phyloP scores from a whole-genome alignment of 371 early-diverging fungal genomes.

The Racocetra persica region DNA sequence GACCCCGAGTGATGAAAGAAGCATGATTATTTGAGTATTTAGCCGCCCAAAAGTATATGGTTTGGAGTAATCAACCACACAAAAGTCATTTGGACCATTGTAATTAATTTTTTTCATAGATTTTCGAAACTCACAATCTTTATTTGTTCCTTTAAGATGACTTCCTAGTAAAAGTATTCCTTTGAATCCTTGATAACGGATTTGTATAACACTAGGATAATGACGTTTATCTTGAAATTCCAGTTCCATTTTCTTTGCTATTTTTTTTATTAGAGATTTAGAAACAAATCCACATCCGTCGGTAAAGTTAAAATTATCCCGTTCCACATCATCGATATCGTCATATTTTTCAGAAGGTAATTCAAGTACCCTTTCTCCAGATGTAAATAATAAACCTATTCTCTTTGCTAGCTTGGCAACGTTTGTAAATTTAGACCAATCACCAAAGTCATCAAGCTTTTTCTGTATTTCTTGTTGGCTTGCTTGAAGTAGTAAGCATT shows the following conservation, averaged over 20 bases:
- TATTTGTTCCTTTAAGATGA: neutral
- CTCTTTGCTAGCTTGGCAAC: constrained; percentile 1
- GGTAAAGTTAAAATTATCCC: neutral
- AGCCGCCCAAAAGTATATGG: constrained; percentile 46
- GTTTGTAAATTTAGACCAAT: constrained; percentile 1
- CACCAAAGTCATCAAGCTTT: neutral
- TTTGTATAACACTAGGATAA: neutral
- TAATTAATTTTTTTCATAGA: neutral
- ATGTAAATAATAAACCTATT: neutral
- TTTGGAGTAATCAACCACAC: neutral
- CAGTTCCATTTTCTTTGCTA: neutral
- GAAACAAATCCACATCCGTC: constrained; percentile 5
- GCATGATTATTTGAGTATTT: constrained; percentile 76
- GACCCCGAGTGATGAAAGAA: constrained; percentile 73
- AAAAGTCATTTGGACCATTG: neutral
- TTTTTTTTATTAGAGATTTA: neutral
- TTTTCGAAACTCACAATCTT: neutral
- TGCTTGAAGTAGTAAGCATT: neutral
- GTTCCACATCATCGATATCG: neutral
- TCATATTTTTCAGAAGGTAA: neutral
- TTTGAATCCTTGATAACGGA: constrained; percentile 19
- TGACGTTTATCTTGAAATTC: neutral
- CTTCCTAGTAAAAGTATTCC: constrained; percentile 3
- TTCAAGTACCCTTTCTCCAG: neutral
- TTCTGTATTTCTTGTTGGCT: neutral